Percentiles rank a stretch among this genome's conserved stretches.
phyloP scores from a whole-genome alignment of 2,329 filamentous ascomycete species.

The Hypoxylon sp. region DNA sequence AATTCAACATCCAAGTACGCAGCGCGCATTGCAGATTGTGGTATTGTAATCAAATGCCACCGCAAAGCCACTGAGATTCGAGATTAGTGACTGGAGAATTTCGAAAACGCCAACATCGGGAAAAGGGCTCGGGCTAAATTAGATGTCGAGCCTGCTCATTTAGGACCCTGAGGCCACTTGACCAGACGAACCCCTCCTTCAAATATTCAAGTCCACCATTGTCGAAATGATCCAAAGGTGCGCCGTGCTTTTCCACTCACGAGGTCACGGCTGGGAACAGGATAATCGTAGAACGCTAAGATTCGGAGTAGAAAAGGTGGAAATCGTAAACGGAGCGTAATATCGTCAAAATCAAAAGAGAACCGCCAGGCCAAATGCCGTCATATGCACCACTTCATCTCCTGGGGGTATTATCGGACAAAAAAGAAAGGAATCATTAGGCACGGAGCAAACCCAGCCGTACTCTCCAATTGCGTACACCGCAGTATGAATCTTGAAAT shows the following conservation, averaged over 20 bases:
- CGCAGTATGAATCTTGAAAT: constrained; percentile 37
- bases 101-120: constrained; percentile 35
- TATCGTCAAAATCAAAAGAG: constrained; percentile 41
- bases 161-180: not conserved
- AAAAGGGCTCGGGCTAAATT: constrained; percentile 5
- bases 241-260: constrained; percentile 1
- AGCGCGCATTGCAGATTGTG: constrained; percentile 17
- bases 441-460: constrained; percentile 22
- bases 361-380: constrained; percentile 38
- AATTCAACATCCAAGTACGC: constrained; percentile 21
- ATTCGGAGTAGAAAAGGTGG: constrained; percentile 7
- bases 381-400: constrained; percentile 34
- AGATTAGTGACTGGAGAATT: constrained; percentile 45
- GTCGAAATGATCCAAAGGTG: constrained; percentile 2
- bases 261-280: constrained; percentile 1
- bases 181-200: not conserved
- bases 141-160: not conserved
- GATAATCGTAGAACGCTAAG: constrained; percentile 25
- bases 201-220: constrained; percentile 10
- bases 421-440: constrained; percentile 36
- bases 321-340: constrained; percentile 43
- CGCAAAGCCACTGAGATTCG: constrained; percentile 19
- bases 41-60: constrained; percentile 17
- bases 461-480: constrained; percentile 32
- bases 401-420: constrained; percentile 42